These are phyloP conservation scores for Schwanniomyces polymorphus DNA, from an alignment of 805 yeast genomes.

Conservation along the genomic window DNA sequence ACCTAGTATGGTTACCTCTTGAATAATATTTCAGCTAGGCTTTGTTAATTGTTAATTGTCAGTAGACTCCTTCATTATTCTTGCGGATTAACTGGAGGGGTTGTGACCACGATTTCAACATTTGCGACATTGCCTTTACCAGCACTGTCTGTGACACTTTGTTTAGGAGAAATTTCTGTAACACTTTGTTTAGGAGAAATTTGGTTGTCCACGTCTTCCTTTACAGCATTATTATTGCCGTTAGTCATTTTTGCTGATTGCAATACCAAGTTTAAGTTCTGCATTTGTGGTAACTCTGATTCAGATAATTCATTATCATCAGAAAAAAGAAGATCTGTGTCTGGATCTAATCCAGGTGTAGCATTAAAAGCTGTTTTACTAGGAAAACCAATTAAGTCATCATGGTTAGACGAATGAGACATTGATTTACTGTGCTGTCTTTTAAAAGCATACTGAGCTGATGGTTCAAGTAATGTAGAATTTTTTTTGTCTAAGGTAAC, in stretches of 20 bases:
- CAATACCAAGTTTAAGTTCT: neutral
- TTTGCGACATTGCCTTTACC: slow-evolving; percentile 1
- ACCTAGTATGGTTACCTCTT: neutral
- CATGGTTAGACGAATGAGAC: slow-evolving; percentile 27
- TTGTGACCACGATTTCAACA: slow-evolving; percentile 11
- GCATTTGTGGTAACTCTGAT: neutral
- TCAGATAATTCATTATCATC: slow-evolving; percentile 17
- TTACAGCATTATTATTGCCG: neutral
- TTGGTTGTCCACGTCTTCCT: neutral
- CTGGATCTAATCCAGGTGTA: slow-evolving; percentile 46
- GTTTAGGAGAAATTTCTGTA: neutral
- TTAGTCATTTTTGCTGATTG: neutral
- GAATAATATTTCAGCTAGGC: neutral
- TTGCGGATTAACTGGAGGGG: slow-evolving; percentile 1
- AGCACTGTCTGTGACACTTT: neutral
- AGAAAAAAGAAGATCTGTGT: slow-evolving; percentile 34
- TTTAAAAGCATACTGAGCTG: slow-evolving; percentile 6
- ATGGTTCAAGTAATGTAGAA: neutral
- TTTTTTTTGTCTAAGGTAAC: slow-evolving; percentile 12
- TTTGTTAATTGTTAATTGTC: neutral
- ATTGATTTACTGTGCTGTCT: slow-evolving; percentile 37
- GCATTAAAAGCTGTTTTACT: slow-evolving; percentile 30
- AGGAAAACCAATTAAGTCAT: slow-evolving; percentile 39
- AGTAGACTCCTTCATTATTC: neutral
- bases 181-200: neutral